These are phyloP conservation scores for Annulohypoxylon truncatum DNA, from an alignment of 2,329 filamentous ascomycete genomes.

Conservation along the genomic window DNA sequence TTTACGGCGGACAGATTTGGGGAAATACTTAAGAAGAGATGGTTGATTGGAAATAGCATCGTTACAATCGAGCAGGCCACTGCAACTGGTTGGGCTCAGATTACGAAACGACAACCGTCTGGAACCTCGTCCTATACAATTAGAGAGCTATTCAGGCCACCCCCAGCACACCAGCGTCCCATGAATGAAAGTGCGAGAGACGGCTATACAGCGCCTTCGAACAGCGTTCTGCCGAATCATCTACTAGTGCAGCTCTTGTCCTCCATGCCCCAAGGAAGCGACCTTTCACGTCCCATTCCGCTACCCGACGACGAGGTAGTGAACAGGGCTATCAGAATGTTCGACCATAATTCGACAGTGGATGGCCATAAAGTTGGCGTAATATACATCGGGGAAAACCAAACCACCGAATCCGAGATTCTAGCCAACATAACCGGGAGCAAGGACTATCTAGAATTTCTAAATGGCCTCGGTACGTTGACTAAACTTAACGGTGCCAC, in stretches of 20 bases:
- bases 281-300: conserved; percentile 75
- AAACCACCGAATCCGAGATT: conserved; percentile 85
- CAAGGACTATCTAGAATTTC: conserved; percentile 86
- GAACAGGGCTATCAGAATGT: conserved; percentile 78
- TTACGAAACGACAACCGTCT: conserved; percentile 78
- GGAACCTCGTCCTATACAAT: conserved; percentile 70
- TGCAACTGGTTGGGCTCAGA: conserved; percentile 73
- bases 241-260: conserved; percentile 76
- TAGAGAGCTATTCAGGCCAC: conserved; percentile 68
- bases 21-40: conserved; percentile 73
- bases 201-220: conserved; percentile 63
- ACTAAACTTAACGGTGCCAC: conserved; percentile 83
- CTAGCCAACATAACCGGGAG: conserved; percentile 88
- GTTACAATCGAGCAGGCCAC: conserved; percentile 79
- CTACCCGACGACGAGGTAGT: conserved; percentile 78
- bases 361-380: conserved; percentile 97
- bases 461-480: conserved; percentile 83
- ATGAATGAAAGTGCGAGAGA: conserved; percentile 63
- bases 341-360: conserved; percentile 89
- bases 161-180: conserved; percentile 67
- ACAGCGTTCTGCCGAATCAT: conserved; percentile 77
- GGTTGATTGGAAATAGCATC: conserved; percentile 79
- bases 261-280: conserved; percentile 67
- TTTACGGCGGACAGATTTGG: conserved; percentile 75
- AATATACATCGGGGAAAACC: conserved; percentile 89